Evolutionary conservation across 768 basidiomycete species (phyloP).

Genomic region (Paxillus involutus): DNA sequence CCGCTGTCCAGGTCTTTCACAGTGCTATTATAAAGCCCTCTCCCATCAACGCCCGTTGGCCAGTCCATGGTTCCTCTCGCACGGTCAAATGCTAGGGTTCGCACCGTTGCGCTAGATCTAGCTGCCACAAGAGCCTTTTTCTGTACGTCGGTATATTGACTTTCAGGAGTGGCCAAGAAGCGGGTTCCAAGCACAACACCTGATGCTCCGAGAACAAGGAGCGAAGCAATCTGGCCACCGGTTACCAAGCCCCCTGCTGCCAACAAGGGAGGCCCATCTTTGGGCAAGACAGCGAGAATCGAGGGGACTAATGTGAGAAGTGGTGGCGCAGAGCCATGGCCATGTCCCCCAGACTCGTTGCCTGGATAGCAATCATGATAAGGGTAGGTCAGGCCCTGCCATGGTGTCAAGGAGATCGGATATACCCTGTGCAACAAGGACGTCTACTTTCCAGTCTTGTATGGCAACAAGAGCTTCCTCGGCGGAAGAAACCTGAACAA

Average conservation of each 20-base stretch:
- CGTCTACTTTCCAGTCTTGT: slow-evolving; percentile 71
- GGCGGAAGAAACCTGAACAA: slow-evolving; percentile 63
- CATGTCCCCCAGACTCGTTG: slow-evolving; percentile 81
- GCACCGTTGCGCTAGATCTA: slow-evolving; percentile 44
- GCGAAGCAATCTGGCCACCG: slow-evolving; percentile 62
- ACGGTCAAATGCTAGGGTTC: slow-evolving; percentile 64
- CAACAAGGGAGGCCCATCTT: slow-evolving; percentile 52
- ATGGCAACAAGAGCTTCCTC: slow-evolving; percentile 58
- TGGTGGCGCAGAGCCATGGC: slow-evolving; percentile 53
- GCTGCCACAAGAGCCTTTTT: slow-evolving; percentile 53
- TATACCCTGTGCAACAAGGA: slow-evolving; percentile 76
- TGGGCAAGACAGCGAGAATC: slow-evolving; percentile 44
- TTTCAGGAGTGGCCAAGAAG: slow-evolving; percentile 67
- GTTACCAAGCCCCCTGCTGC: slow-evolving; percentile 75
- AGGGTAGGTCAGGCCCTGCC: background rate
- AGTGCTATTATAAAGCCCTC: slow-evolving; percentile 46
- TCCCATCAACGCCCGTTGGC: slow-evolving; percentile 62
- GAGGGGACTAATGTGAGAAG: slow-evolving; percentile 59
- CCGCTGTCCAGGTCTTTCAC: slow-evolving; percentile 57
- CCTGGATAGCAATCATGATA: slow-evolving; percentile 41
- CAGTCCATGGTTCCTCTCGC: slow-evolving; percentile 56
- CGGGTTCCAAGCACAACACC: slow-evolving; percentile 76
- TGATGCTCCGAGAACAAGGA: slow-evolving; percentile 65
- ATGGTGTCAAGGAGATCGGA: background rate
- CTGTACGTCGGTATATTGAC: slow-evolving; percentile 54